Conservation (phyloP, 2,329 filamentous ascomycete species). For the Chaetomium sp. region DNA sequence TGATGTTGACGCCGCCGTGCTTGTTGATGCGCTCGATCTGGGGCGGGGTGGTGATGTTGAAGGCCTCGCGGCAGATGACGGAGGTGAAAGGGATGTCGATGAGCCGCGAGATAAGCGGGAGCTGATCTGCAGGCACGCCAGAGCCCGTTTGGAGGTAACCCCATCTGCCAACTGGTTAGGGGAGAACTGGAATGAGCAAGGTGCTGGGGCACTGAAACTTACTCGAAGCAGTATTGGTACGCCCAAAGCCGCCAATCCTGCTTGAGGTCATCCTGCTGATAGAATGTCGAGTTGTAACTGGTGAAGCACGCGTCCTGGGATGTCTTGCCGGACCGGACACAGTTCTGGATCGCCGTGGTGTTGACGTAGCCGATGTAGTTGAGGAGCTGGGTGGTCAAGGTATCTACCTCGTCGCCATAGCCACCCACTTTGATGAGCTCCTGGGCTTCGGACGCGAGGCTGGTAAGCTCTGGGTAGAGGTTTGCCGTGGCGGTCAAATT, state of each 20-base stretch:
- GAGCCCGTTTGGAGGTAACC: slow-evolving; percentile 77
- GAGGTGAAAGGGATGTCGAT: slow-evolving; percentile 65
- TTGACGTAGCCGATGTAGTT: slow-evolving; percentile 55
- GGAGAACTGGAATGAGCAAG: neutral
- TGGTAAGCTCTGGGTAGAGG: slow-evolving; percentile 46
- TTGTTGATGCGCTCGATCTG: slow-evolving; percentile 71
- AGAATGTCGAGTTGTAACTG: slow-evolving; percentile 41
- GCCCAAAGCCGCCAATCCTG: slow-evolving; percentile 52
- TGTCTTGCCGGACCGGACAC: slow-evolving; percentile 15
- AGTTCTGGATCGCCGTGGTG: slow-evolving; percentile 35
- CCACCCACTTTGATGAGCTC: slow-evolving; percentile 48
- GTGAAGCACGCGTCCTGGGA: slow-evolving; percentile 45
- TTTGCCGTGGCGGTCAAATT: slow-evolving; percentile 47
- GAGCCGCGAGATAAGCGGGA: slow-evolving; percentile 72
- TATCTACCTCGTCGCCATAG: slow-evolving; percentile 43
- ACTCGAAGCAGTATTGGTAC: slow-evolving; percentile 60
- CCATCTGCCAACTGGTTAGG: slow-evolving; percentile 56
- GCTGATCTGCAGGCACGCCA: slow-evolving; percentile 62
- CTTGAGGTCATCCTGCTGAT: slow-evolving; percentile 41
- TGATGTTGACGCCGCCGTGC: slow-evolving; percentile 72
- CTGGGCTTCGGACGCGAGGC: slow-evolving; percentile 41
- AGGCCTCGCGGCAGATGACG: slow-evolving; percentile 65
- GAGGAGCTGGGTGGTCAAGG: slow-evolving; percentile 48
- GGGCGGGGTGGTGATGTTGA: slow-evolving; percentile 67
- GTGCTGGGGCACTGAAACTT: slow-evolving; percentile 32